These are phyloP conservation scores for Castanea mollissima DNA, from an alignment of 306 rosid genomes.

Conservation along the genomic window DNA sequence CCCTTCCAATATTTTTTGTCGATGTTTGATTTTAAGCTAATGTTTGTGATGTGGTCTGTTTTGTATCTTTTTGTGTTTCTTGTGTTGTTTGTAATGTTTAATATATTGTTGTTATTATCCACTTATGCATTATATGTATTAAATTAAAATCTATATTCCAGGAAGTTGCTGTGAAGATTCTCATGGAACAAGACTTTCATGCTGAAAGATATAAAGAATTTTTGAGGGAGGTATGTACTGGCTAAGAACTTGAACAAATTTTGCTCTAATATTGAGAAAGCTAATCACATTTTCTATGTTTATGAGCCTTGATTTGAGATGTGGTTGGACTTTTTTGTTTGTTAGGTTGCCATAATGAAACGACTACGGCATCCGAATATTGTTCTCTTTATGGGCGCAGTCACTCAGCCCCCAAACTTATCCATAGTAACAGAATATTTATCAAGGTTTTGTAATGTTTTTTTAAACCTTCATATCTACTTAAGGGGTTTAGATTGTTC, in stretches of 20 bases:
- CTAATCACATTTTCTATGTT: background rate
- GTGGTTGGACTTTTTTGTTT: constrained; percentile 23
- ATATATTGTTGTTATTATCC: background rate
- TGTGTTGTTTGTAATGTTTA: background rate
- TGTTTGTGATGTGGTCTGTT: constrained; percentile 3
- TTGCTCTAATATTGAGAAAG: background rate
- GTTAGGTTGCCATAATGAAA: constrained; percentile 95
- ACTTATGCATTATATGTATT: background rate
- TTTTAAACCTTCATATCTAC: constrained; percentile 12
- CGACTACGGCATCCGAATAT: constrained; percentile 93
- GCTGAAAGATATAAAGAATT: constrained; percentile 88
- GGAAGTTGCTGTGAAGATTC: constrained; percentile 99
- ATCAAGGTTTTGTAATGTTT: constrained; percentile 61
- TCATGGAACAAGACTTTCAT: constrained; percentile 95
- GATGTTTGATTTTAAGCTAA: constrained; percentile 9
- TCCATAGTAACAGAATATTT: constrained; percentile 98
- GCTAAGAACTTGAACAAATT: constrained; percentile 17
- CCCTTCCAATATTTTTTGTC: constrained; percentile 18
- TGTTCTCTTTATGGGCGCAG: constrained; percentile 98
- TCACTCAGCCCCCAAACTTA: constrained; percentile 90
- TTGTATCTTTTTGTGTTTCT: background rate
- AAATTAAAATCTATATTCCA: constrained; percentile 30
- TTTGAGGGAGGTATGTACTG: constrained; percentile 74
- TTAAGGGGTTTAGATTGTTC: constrained; percentile 22
- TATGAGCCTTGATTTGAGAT: constrained; percentile 23